Conservation (phyloP, 208 protist species). For the Angomonas ambiguus region DNA sequence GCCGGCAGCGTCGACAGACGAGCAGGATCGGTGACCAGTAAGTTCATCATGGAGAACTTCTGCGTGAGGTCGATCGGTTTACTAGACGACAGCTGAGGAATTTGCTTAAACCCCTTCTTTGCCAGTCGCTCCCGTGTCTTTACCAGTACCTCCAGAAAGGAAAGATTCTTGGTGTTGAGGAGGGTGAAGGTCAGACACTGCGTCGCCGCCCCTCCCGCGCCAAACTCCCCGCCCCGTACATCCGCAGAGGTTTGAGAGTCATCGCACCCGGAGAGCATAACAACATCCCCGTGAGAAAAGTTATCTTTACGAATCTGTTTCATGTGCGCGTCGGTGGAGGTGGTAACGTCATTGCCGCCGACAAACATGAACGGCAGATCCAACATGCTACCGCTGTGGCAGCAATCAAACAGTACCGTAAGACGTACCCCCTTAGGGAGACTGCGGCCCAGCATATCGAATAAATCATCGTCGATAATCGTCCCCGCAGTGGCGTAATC, state of each 20-base stretch:
- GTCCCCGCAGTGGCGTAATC: slow-evolving; percentile 52
- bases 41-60: slow-evolving; percentile 34
- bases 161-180: slow-evolving; percentile 39
- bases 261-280: slow-evolving; percentile 66
- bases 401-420: slow-evolving; percentile 85
- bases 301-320: slow-evolving; percentile 63
- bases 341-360: slow-evolving; percentile 9
- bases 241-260: slow-evolving; percentile 66
- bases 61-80: slow-evolving; percentile 58
- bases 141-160: slow-evolving; percentile 47
- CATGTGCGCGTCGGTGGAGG: slow-evolving; percentile 33
- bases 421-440: slow-evolving; percentile 60
- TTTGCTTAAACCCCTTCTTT: slow-evolving; percentile 53
- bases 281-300: slow-evolving; percentile 38
- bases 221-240: slow-evolving; percentile 49
- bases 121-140: slow-evolving; percentile 52
- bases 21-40: slow-evolving; percentile 26
- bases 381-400: slow-evolving; percentile 71
- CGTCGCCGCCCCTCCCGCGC: slow-evolving; percentile 65
- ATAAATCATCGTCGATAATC: slow-evolving; percentile 78
- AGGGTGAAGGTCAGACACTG: slow-evolving; percentile 56
- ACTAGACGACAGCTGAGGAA: slow-evolving; percentile 64
- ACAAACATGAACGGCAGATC: slow-evolving; percentile 63
- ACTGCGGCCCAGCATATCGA: slow-evolving; percentile 31
- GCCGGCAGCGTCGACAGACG: slow-evolving; percentile 25